Percentiles rank a stretch among this genome's conserved stretches.
phyloP scores from a whole-genome alignment of 345 rosid species.

The Limnanthes douglasii region DNA sequence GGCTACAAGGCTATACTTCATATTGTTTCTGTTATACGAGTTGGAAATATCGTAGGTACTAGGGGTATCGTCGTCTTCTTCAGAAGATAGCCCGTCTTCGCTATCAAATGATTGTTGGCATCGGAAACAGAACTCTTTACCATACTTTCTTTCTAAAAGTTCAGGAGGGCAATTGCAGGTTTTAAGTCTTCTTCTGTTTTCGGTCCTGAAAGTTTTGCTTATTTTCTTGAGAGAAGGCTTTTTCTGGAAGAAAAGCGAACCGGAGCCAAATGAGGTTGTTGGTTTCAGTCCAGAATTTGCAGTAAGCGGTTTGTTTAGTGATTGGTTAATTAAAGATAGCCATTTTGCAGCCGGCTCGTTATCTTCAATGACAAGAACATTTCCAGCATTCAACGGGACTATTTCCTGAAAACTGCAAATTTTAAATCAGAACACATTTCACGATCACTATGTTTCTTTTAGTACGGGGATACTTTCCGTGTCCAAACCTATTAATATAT shows the following conservation, averaged over 20 bases:
- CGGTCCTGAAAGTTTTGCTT: conserved; percentile 73
- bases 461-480: too few relatives aligned
- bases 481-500: too few relatives aligned
- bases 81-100: conserved; percentile 43
- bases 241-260: conserved; percentile 54
- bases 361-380: conserved; percentile 84
- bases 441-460: too few relatives aligned
- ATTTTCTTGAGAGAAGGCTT: conserved; percentile 65
- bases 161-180: conserved; percentile 53
- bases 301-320: conserved; percentile 43
- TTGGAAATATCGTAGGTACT: conserved; percentile 18
- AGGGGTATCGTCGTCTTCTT: conserved; percentile 48
- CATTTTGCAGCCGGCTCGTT: conserved; percentile 91
- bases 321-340: conserved; percentile 58
- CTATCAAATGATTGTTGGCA: conserved; percentile 38
- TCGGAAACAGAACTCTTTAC: conserved; percentile 56
- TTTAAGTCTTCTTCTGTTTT: conserved; percentile 56
- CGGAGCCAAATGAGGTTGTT: conserved; percentile 18
- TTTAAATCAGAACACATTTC: not conserved
- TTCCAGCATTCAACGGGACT: conserved; percentile 95
- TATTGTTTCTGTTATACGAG: conserved; percentile 14
- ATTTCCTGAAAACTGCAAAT: conserved; percentile 83
- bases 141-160: conserved; percentile 33
- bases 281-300: conserved; percentile 15
- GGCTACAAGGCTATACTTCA: conserved; percentile 64